A percentile compares a stretch with the other conserved stretches of the same genome.
These are phyloP conservation scores for Phyllosticta citriasiana DNA, from an alignment of 2,329 filamentous ascomycete species.

Conservation along the genomic window DNA sequence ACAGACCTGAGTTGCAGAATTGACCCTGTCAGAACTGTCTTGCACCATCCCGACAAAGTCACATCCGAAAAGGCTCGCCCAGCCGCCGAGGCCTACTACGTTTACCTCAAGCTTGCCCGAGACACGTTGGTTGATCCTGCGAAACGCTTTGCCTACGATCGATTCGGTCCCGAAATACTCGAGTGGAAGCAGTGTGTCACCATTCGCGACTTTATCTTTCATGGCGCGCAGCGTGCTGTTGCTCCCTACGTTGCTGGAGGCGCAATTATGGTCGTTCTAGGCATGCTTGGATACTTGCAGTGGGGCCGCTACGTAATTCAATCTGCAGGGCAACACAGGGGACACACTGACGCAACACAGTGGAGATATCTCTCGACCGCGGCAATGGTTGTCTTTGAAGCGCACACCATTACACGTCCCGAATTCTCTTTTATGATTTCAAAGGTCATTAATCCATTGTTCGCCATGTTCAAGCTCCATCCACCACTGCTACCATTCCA, in stretches of 20 bases:
- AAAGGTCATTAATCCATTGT: conserved; percentile 38
- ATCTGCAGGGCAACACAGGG: background rate
- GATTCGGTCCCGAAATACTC: conserved; percentile 66
- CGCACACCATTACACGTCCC: conserved; percentile 46
- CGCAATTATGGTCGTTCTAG: conserved; percentile 49
- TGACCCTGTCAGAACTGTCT: conserved; percentile 33
- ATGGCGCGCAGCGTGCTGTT: conserved; percentile 51
- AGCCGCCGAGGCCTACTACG: conserved; percentile 51
- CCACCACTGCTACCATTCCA: conserved; percentile 77
- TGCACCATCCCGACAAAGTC: conserved; percentile 78
- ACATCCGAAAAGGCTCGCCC: conserved; percentile 27
- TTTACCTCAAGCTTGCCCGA: conserved; percentile 72
- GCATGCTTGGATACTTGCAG: conserved; percentile 56
- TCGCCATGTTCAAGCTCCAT: conserved; percentile 33
- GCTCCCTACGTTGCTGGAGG: conserved; percentile 53
- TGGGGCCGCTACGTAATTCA: conserved; percentile 45
- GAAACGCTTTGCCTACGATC: conserved; percentile 78
- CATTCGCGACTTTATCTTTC: conserved; percentile 60
- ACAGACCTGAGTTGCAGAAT: background rate
- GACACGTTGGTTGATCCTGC: conserved; percentile 72
- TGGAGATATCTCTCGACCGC: conserved; percentile 44
- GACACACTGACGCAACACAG: background rate
- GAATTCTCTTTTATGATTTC: conserved; percentile 34
- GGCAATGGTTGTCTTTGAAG: conserved; percentile 46
- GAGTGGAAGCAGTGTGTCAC: conserved; percentile 57